Conservation (phyloP, 176 grass and related monocot species). For the Ensete glaucum region DNA sequence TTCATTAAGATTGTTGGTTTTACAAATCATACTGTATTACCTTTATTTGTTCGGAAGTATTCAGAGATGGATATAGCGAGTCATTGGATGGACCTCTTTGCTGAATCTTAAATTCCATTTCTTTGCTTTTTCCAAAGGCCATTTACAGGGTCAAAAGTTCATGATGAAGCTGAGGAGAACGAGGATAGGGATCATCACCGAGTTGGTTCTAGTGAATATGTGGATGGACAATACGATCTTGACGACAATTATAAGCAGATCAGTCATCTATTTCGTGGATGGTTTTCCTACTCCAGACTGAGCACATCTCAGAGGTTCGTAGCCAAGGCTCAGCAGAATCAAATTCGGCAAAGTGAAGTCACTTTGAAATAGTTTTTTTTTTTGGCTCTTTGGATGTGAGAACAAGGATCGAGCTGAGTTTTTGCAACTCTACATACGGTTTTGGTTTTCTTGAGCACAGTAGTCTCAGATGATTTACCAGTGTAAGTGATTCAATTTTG, state of each 20-base stretch:
- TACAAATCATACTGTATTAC: no score
- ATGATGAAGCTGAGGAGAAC: slow-evolving; percentile 22
- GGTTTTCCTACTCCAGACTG: slow-evolving; percentile 53
- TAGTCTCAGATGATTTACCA: no score
- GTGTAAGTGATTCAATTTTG: no score
- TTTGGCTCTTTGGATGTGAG: no score
- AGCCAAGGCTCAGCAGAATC: background rate
- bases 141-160: slow-evolving; percentile 31
- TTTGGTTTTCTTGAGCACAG: no score
- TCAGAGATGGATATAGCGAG: no score
- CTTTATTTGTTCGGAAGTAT: no score
- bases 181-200: background rate
- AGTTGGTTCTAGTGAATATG: slow-evolving; percentile 31
- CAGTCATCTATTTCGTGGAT: slow-evolving; percentile 28
- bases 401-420: no score
- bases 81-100: background rate
- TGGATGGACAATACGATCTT: slow-evolving; percentile 4
- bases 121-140: slow-evolving; percentile 26
- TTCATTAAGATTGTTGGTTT: background rate
- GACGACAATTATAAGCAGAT: background rate
- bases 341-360: no score
- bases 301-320: background rate
- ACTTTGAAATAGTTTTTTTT: no score
- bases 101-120: background rate
- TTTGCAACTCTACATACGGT: no score